Percentiles rank a stretch among this genome's conserved stretches.
Evolutionary conservation across 176 grass and related monocot genomes (phyloP).

Genomic region (Aegilops sharonensis): DNA sequence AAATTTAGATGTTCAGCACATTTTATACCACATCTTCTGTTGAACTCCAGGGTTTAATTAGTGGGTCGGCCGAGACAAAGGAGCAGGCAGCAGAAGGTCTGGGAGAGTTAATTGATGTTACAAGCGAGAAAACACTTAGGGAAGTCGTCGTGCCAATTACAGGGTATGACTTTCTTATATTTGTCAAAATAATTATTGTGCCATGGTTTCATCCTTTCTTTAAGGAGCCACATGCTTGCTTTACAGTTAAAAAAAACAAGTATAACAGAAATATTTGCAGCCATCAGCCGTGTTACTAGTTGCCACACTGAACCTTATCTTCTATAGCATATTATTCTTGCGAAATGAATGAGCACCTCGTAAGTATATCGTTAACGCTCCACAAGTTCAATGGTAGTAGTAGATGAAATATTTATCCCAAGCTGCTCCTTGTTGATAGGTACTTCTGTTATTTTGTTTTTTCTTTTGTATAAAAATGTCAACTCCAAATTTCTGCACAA

Average conservation of each 20-base stretch:
- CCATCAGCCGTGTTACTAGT: neutral
- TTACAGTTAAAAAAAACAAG: neutral
- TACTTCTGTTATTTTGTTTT: neutral
- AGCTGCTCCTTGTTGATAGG: neutral
- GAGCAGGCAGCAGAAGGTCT: slow-evolving; percentile 93
- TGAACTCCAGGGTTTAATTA: slow-evolving; percentile 83
- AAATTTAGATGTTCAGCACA: slow-evolving; percentile 7
- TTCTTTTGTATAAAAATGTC: neutral
- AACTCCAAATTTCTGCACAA: neutral
- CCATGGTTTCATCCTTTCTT: neutral
- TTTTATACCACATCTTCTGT: slow-evolving; percentile 28
- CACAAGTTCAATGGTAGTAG: neutral
- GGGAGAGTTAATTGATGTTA: slow-evolving; percentile 93
- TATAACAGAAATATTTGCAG: neutral
- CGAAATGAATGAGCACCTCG: neutral
- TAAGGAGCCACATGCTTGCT: neutral
- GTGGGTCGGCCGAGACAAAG: slow-evolving; percentile 83
- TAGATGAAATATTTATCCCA: neutral
- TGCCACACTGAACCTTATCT: neutral
- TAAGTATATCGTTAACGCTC: neutral
- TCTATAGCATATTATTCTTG: neutral
- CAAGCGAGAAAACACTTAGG: slow-evolving; percentile 88
- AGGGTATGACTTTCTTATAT: slow-evolving; percentile 56
- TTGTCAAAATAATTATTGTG: slow-evolving; percentile 21
- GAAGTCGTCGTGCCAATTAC: slow-evolving; percentile 96